These are phyloP conservation scores for Fusarium sacchari DNA, from an alignment of 2,329 filamentous ascomycete genomes.

Conservation along the genomic window DNA sequence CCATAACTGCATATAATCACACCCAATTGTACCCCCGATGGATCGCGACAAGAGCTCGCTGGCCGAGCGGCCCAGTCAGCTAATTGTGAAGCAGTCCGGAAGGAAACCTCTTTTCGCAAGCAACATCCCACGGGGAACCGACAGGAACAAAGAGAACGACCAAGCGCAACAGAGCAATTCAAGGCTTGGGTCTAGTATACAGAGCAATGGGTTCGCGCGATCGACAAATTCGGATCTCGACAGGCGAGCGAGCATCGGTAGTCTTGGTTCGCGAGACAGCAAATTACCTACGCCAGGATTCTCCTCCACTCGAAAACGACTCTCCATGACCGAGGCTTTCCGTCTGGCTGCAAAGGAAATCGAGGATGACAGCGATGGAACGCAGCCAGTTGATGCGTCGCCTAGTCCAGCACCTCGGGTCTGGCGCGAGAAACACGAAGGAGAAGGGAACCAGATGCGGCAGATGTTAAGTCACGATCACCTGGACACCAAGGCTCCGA, in stretches of 20 bases:
- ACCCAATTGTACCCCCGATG: constrained; percentile 27
- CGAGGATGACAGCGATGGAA: constrained; percentile 41
- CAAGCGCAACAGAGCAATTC: constrained; percentile 26
- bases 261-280: constrained; percentile 44
- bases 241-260: constrained; percentile 36
- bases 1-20: constrained; percentile 18
- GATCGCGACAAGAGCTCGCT: constrained; percentile 41
- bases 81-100: constrained; percentile 54
- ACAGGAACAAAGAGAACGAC: constrained; percentile 37
- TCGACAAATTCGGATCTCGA: constrained; percentile 42
- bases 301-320: constrained; percentile 46
- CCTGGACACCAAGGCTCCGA: constrained; percentile 45
- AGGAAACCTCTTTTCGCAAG: constrained; percentile 53
- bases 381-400: constrained; percentile 53
- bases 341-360: constrained; percentile 47
- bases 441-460: constrained; percentile 47
- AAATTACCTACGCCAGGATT: constrained; percentile 50
- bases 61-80: constrained; percentile 38
- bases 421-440: constrained; percentile 51
- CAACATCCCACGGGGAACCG: constrained; percentile 36
- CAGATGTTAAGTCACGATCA: constrained; percentile 45
- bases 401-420: constrained; percentile 62
- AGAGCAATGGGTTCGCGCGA: constrained; percentile 32
- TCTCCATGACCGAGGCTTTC: constrained; percentile 58
- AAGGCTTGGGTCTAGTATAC: constrained; percentile 19